Conservation (phyloP, 208 protist genomes). For the Trypanosoma cruzi region DNA sequence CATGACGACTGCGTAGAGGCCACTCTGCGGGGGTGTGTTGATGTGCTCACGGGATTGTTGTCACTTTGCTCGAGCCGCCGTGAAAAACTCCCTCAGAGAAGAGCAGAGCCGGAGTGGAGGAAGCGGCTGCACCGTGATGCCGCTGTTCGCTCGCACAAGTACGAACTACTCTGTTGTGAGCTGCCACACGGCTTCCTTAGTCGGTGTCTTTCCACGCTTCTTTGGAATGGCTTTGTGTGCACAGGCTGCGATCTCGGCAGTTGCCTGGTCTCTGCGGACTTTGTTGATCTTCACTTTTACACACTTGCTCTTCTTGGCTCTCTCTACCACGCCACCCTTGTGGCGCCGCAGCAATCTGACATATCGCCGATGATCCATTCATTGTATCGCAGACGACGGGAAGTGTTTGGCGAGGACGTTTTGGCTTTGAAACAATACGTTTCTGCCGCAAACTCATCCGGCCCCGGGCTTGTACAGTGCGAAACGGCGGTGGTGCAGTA, state of each 20-base stretch:
- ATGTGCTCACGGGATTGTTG: constrained; percentile 30
- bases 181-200: constrained; percentile 58
- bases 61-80: constrained; percentile 16
- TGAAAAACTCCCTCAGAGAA: constrained; percentile 30
- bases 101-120: constrained; percentile 55
- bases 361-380: constrained; percentile 21
- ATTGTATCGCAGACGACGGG: constrained; percentile 35
- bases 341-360: constrained; percentile 11
- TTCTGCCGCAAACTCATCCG: background rate
- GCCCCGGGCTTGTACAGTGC: background rate
- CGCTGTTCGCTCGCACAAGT: constrained; percentile 80
- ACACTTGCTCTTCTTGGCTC: constrained; percentile 55
- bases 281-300: constrained; percentile 77
- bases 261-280: constrained; percentile 41
- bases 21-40: constrained; percentile 38
- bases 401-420: constrained; percentile 48
- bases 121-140: constrained; percentile 38
- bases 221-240: constrained; percentile 49
- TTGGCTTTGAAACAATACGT: background rate
- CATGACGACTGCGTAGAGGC: constrained; percentile 26
- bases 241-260: constrained; percentile 38
- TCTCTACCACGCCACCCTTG: constrained; percentile 54
- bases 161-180: constrained; percentile 67
- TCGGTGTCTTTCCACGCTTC: constrained; percentile 41
- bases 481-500: constrained; percentile 2